Conservation (phyloP, 345 rosid species). For the Hirschfeldia incana region DNA sequence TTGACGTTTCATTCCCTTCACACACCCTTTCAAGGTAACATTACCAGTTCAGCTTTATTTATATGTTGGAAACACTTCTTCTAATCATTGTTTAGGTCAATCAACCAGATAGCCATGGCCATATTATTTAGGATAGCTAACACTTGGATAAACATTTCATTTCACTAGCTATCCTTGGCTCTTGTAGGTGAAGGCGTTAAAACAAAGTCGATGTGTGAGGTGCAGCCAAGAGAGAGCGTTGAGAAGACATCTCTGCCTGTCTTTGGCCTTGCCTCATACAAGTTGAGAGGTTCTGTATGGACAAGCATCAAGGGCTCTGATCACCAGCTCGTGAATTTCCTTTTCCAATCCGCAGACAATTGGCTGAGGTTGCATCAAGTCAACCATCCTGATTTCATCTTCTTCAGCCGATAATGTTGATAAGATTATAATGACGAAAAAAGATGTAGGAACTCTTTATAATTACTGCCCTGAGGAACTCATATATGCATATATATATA, state of each 20-base stretch:
- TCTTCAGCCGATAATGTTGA: constrained; percentile 51
- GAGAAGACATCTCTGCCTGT: constrained; percentile 55
- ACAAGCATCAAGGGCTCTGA: constrained; percentile 55
- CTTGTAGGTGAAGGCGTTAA: constrained; percentile 37
- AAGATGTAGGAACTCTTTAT: constrained; percentile 14
- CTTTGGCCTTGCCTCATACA: constrained; percentile 82
- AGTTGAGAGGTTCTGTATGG: constrained; percentile 82
- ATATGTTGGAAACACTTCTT: background rate
- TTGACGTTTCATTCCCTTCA: constrained; percentile 87
- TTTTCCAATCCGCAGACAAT: constrained; percentile 60
- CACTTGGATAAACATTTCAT: background rate
- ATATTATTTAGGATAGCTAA: background rate
- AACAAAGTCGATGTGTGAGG: constrained; percentile 28
- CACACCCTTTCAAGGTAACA: constrained; percentile 55
- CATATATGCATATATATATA: constrained; percentile 6
- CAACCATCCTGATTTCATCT: constrained; percentile 79
- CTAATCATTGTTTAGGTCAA: background rate
- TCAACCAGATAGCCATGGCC: background rate
- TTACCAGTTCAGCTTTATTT: background rate
- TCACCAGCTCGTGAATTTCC: constrained; percentile 46
- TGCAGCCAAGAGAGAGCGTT: constrained; percentile 28
- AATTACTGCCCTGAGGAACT: constrained; percentile 5
- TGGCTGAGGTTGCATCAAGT: constrained; percentile 63
- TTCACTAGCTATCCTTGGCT: background rate
- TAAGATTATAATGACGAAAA: constrained; percentile 9